Evolutionary conservation across 2,329 filamentous ascomycete genomes (phyloP), one percentile per base, ranked within the genome.

Genomic region (Fusarium nanum): DNA sequence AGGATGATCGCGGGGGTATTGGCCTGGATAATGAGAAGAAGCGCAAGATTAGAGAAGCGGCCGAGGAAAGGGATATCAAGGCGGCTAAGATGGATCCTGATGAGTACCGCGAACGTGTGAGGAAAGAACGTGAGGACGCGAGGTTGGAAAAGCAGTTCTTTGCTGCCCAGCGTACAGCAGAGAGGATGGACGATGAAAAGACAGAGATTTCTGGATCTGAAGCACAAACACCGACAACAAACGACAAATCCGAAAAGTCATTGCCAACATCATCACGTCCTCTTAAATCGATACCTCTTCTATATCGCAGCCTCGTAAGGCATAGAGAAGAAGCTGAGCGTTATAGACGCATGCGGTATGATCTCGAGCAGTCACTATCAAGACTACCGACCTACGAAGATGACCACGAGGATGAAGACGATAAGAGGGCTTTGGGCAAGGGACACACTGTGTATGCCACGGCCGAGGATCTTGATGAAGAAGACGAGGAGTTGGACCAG

Each of bases 1-100:
- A 96, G 78, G 92, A 94, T 55, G 92, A 92, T 74, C 87, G 92
- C 5, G 91, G 89, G 18, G 96, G 95, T 3, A 93, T 98, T 70
- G 95, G 96, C 0, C 81, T 95, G 73, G 93, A 96, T 69, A 89
- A 86, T 7, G 93, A 96, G 78, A 91, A 91, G 81, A 97, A 97
- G 83, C 86, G 93, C 70, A 94, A 92, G 76, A 76, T 89, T 23
- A 82, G 87, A 45, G 91, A 93, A 78, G 87, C 88, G 56, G 86
- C 86, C 7, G 88, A 87, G 69, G 82, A 87, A 70, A 80, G 77
- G 63, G 80, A 84, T 41, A 81, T 83, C 53, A 93, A 93, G 77
- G 80, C 84, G 16, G 89, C 88, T 77, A 86, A 87, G 50, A 85
- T 83, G 32, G 86, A 92, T 44, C 90, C 92, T 63, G 86, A 86